Conservation (phyloP, 1,139 yeast genomes). For the Suhomyces ambrosiae region DNA sequence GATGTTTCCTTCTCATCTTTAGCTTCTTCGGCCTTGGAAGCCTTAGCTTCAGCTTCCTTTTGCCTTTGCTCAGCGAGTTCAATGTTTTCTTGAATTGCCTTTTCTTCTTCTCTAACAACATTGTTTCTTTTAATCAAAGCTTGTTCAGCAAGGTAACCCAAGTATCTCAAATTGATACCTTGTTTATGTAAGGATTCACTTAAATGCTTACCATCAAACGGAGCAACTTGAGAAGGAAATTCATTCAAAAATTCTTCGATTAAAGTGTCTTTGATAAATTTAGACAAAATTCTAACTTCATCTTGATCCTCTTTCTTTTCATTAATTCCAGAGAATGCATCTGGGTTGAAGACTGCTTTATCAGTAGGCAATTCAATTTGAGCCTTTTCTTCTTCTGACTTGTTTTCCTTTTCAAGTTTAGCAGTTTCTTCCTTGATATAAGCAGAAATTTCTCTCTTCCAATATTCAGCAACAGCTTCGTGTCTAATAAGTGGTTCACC, state of each 20-base stretch:
- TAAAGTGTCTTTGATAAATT: conserved; percentile 58
- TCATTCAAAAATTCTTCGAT: conserved; percentile 67
- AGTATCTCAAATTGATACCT: conserved; percentile 89
- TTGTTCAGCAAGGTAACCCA: conserved; percentile 61
- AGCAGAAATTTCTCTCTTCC: conserved; percentile 67
- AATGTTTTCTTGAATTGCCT: conserved; percentile 26
- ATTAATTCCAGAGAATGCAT: conserved; percentile 59
- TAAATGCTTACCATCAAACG: conserved; percentile 81
- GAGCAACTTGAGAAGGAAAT: conserved; percentile 56
- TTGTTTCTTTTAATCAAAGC: conserved; percentile 29
- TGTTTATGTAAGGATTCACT: conserved; percentile 67
- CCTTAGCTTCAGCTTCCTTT: conserved; percentile 33
- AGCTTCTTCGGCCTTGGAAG: conserved; percentile 23
- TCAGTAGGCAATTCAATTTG: conserved; percentile 59
- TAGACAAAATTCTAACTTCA: conserved; percentile 68
- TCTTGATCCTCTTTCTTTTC: conserved; percentile 53
- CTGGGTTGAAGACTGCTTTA: conserved; percentile 71
- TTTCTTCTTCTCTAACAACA: conserved; percentile 24
- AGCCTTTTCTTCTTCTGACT: conserved; percentile 44
- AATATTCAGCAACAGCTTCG: conserved; percentile 92
- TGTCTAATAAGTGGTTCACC: conserved; percentile 75
- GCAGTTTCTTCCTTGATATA: conserved; percentile 50
- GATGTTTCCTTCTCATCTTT: conserved; percentile 30
- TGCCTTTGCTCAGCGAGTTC: conserved; percentile 27
- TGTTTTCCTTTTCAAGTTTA: conserved; percentile 48